Evolutionary conservation across 805 yeast genomes (phyloP), one percentile per base, ranked within the genome.

Genomic region (Myxozyma neglecta): DNA sequence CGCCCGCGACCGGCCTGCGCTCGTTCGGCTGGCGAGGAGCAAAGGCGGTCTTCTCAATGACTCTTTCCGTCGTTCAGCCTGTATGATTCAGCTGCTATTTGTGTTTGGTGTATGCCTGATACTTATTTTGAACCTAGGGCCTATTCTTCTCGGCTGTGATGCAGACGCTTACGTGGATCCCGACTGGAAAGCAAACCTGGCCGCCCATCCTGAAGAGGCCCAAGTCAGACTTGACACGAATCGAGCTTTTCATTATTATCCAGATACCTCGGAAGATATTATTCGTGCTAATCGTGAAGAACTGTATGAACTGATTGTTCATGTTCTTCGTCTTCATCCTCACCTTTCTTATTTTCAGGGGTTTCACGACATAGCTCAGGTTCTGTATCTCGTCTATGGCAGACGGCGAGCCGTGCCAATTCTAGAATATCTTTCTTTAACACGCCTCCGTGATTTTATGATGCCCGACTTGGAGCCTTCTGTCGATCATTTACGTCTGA

Each of bases 311-410:
- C 64, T 86, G 13, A 80, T 90, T 3, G 73, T 81, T 13, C 76
- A 77, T 18, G 77, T 90, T 1, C 76, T 94, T 13, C 75, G 90
- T 44, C 79, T 78, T 14, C 76, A 86, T 66, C 92, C 92, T 0
- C 69, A 73, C 3, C 76, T 92, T 46, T 78, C 83, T 61, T 93
- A 93, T 73, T 93, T 91, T 73, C 99, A 93, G 74, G 99, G 99
- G 0, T 90, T 82, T 73, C 98, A 93, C 73, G 98, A 94, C 69
- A 78, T 94, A 20, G 91, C 90, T 1, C 80, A 89, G 42, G 80
- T 88, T 4, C 77, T 89, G 6, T 75, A 88, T 4, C 71, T 87
- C 16, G 82, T 87, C 0, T 83, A 85, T 60, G 72, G 74, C 20
- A 53, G 68, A 44, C 66, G 68, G 56, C 66, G 70, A 37, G 74